A percentile compares a stretch with the other conserved stretches of the same genome.
These are phyloP conservation scores for Hygrocybe punicea DNA, from an alignment of 768 basidiomycete species.

Conservation along the genomic window DNA sequence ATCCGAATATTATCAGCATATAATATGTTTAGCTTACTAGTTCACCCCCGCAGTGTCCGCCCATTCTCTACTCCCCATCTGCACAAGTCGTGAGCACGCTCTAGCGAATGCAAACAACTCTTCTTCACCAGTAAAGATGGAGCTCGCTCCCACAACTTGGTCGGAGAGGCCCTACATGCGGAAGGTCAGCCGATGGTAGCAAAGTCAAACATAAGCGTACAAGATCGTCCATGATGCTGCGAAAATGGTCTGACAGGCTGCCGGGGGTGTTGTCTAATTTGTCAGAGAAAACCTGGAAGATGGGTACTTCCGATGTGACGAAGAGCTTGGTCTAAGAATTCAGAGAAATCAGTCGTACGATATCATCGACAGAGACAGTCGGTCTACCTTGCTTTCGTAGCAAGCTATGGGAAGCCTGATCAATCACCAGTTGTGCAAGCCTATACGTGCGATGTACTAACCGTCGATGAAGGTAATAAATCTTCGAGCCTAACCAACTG, in stretches of 20 bases:
- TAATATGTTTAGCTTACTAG: background rate
- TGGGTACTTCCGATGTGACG: conserved; percentile 87
- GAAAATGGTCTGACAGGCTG: conserved; percentile 77
- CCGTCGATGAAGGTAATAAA: conserved; percentile 99
- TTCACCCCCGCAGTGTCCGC: conserved; percentile 45
- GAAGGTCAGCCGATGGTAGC: conserved; percentile 6
- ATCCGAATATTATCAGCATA: too few relatives aligned
- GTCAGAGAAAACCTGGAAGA: conserved; percentile 86
- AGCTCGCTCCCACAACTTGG: conserved; percentile 73
- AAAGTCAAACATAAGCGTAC: conserved; percentile 39
- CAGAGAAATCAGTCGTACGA: background rate
- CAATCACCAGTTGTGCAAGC: background rate
- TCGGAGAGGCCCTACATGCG: conserved; percentile 64
- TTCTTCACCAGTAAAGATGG: conserved; percentile 95
- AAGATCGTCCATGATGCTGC: conserved; percentile 93
- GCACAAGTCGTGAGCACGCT: conserved; percentile 80
- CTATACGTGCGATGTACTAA: conserved; percentile 31
- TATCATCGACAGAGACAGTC: background rate
- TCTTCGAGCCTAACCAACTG: conserved; percentile 63
- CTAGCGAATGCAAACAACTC: conserved; percentile 97
- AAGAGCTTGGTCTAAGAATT: conserved; percentile 78
- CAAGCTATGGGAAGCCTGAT: conserved; percentile 51
- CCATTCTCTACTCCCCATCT: conserved; percentile 93
- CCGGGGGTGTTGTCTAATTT: conserved; percentile 42
- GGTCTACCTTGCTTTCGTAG: conserved; percentile 79